A percentile compares a stretch with the other conserved stretches of the same genome.
phyloP scores from a whole-genome alignment of 345 rosid species.

The Syzygium grande region DNA sequence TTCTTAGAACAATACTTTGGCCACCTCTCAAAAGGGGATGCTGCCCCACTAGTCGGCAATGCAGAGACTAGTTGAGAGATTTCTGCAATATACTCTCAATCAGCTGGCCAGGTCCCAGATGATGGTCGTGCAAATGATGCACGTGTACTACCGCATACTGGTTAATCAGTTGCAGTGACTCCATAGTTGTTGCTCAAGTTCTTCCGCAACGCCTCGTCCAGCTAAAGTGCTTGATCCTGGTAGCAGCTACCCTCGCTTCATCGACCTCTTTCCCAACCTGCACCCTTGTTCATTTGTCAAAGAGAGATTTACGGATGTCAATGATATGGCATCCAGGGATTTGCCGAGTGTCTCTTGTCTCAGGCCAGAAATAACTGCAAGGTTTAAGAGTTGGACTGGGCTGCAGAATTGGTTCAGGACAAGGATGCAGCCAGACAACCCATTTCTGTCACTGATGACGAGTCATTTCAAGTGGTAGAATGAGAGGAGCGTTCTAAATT shows the following conservation, averaged over 20 bases:
- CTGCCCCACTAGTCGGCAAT: not conserved
- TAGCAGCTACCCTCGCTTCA: not conserved
- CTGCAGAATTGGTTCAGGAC: not conserved
- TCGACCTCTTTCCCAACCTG: not conserved
- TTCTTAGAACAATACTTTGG: not conserved
- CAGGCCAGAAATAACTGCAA: not conserved
- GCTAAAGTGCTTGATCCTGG: not conserved
- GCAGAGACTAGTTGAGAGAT: not conserved
- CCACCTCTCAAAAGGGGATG: not conserved
- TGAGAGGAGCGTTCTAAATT: not conserved
- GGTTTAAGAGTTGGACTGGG: not conserved
- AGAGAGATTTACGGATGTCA: not conserved
- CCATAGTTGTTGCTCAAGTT: not conserved
- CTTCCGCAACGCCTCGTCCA: not conserved
- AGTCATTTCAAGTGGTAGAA: not conserved
- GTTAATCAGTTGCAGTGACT: not conserved
- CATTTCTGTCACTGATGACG: not conserved
- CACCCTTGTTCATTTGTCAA: not conserved
- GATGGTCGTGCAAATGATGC: not conserved
- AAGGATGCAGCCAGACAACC: not conserved
- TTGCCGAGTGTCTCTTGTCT: not conserved
- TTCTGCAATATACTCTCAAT: not conserved
- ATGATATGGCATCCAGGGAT: not conserved
- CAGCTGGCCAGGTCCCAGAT: not conserved
- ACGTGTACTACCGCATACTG: rapidly evolving